Base-by-base conservation (phyloP, 2,329 filamentous ascomycete genomes). In the Xylaria sp. region DNA sequence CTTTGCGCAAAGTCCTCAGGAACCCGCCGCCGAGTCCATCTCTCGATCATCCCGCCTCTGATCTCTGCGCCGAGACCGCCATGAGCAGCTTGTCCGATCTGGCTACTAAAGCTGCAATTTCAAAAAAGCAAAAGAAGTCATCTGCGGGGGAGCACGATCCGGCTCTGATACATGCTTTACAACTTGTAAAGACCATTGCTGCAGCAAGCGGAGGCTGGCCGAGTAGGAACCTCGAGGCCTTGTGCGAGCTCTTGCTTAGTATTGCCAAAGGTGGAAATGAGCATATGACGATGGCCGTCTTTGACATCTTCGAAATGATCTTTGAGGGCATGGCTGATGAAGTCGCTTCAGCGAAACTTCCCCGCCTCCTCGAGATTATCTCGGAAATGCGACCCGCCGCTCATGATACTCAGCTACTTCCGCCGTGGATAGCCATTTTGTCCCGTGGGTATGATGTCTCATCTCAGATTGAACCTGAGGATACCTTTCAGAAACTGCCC, bases 271-370 rank as follows among this genome's bases (percentile, higher is more conserved):
- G 92, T 9, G 96, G 90, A 79, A 97, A 97, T 78, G 94, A 98
- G 78, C 97, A 95, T 79, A 90, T 99, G 84, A 97, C 94, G 36
- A 97, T 98, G 91, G 91, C 93, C 12, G 92, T 94, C 0, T 97
- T 99, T 75, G 95, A 97, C 72, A 95, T 98, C 4, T 99, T 99
- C 75, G 96, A 99, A 79, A 91, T 97, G 79, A 97, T 98, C 52
- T 98, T 99, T 72, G 91, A 92, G 74, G 92, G 94, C 8, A 94
- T 99, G 91, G 88, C 85, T n/a, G 88, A 90, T 18, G 93, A 97
- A 72, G 86, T 94, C 57, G 93, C 94, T 0, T 97, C 94, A 2
- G 88, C 93, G 0, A 99, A 98, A 81, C 86, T 99, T 13, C 94
- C 94, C 2, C 89, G 93, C 65, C 86, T 99, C 13, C 87, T 98